Conservation (phyloP, 345 rosid species). For the Angophora floribunda region DNA sequence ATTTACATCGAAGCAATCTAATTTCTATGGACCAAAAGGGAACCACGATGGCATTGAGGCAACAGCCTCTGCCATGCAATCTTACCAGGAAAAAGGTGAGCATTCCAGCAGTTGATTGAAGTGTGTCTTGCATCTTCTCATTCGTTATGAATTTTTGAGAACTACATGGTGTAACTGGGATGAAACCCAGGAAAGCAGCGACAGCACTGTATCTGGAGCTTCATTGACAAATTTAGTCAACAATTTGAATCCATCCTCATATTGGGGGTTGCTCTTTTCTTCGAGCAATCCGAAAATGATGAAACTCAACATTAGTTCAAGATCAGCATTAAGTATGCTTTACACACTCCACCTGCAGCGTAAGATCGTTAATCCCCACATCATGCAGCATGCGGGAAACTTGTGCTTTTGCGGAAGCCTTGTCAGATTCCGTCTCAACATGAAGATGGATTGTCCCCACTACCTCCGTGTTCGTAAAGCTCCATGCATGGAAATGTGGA, state of each 20-base stretch:
- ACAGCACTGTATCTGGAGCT: not conserved
- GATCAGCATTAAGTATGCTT: not conserved
- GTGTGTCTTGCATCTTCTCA: not conserved
- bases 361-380: slow-evolving; percentile 84
- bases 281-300: not conserved
- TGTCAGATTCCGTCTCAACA: slow-evolving; percentile 52
- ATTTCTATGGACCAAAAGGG: not conserved
- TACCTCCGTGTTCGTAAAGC: slow-evolving; percentile 70
- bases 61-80: not conserved
- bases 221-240: not conserved
- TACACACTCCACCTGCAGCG: slow-evolving; percentile 61
- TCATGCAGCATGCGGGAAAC: slow-evolving; percentile 50
- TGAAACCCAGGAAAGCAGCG: not conserved
- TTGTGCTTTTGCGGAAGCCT: slow-evolving; percentile 37
- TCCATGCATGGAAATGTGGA: slow-evolving; percentile 82
- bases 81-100: not conserved
- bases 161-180: not conserved
- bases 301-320: not conserved
- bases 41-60: not conserved
- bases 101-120: not conserved
- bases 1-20: not conserved
- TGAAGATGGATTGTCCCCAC: slow-evolving; percentile 82
- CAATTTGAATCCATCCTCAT: not conserved
- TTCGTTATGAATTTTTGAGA: not conserved
- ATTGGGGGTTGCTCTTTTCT: not conserved